Conservation (phyloP, 2,329 filamentous ascomycete species). For the Xylariaceae sp. region DNA sequence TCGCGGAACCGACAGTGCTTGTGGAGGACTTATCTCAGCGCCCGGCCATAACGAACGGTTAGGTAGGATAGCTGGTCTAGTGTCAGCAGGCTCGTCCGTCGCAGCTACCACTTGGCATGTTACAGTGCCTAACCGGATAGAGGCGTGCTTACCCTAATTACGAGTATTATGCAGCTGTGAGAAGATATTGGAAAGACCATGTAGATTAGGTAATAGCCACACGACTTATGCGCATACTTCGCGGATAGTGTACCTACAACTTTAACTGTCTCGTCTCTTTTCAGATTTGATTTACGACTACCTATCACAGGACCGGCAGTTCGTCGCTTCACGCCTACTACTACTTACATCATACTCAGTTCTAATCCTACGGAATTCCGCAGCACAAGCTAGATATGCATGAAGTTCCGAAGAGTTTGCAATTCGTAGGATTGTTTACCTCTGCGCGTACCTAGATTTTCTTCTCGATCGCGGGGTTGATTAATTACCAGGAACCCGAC, state of each 20-base stretch:
- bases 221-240: not conserved
- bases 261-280: too few species aligned
- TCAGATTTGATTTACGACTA: too few species aligned
- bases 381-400: too few species aligned
- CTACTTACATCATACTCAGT: not conserved
- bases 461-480: not conserved
- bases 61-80: not conserved
- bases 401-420: too few species aligned
- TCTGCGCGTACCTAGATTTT: not conserved
- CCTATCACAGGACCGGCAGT: too few species aligned
- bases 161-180: not conserved
- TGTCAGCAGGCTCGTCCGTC: not conserved
- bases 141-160: not conserved
- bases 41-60: not conserved
- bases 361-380: not conserved
- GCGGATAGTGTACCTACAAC: too few species aligned
- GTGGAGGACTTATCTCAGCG: not conserved
- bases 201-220: not conserved
- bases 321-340: too few species aligned
- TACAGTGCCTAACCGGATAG: too few species aligned
- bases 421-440: too few species aligned
- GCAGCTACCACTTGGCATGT: not conserved
- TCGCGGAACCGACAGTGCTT: not conserved
- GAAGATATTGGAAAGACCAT: not conserved
- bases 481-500: not conserved